phyloP scores from a whole-genome alignment of 1,284 basidiomycete genomes.

The Ustilago xerochloae region DNA sequence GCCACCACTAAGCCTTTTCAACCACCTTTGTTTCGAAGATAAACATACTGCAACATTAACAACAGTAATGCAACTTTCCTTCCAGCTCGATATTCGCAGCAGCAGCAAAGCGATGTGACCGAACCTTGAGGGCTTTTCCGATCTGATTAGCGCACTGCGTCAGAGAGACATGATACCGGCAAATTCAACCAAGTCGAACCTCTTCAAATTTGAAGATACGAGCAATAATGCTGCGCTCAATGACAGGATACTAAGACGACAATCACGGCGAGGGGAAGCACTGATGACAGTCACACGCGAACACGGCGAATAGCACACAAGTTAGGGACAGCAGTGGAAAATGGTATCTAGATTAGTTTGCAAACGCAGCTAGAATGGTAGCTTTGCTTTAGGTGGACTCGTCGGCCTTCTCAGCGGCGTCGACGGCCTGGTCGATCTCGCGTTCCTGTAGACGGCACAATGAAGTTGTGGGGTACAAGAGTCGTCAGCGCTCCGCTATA shows the following conservation, averaged over 20 bases:
- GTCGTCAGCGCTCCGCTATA: background rate
- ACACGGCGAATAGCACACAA: background rate
- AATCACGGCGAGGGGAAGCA: background rate
- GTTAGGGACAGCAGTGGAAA: background rate
- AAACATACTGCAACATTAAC: constrained; percentile 18
- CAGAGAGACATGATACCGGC: background rate
- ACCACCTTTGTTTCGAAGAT: background rate
- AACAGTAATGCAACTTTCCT: constrained; percentile 31
- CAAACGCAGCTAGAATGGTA: too few relatives aligned
- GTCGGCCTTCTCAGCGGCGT: constrained; percentile 38
- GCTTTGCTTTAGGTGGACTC: background rate
- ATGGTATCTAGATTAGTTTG: constrained; percentile 1
- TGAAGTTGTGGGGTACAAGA: background rate
- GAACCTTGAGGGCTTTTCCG: too few relatives aligned
- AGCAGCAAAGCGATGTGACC: too few relatives aligned
- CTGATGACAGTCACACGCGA: background rate
- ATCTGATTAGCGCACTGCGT: background rate
- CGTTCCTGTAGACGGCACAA: constrained; percentile 28
- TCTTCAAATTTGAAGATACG: too few relatives aligned
- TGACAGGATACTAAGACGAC: too few relatives aligned
- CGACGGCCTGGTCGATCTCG: constrained; percentile 48
- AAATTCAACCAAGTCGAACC: too few relatives aligned
- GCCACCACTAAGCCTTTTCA: constrained; percentile 49
- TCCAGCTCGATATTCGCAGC: constrained; percentile 11
- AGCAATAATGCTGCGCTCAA: too few relatives aligned